Evolutionary conservation across 1,284 basidiomycete genomes (phyloP), one percentile per base, ranked within the genome.

Genomic region (Taiwanofungus camphoratus): DNA sequence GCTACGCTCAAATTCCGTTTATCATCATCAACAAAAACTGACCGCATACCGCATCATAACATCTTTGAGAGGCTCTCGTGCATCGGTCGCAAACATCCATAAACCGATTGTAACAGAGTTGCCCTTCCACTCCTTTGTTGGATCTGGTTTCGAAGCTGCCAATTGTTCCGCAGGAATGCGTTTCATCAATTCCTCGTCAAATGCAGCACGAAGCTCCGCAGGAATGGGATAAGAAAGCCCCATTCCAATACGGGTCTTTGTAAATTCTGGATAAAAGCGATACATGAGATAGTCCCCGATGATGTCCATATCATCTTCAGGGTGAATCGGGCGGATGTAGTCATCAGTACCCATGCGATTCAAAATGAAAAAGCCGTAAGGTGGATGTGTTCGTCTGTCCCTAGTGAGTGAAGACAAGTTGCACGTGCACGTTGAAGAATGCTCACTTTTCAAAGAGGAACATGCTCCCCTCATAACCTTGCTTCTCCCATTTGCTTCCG

Each of bases 301-400:
- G 12, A 79, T 66, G 42, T 82, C 76, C 49, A 92, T 69, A 49
- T 83, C 81, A 64, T 91, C 87, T 63, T 91, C 87, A 13, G 87
- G 82, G 51, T 82, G 81, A 34, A 94, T 67, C 30, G 77, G 75
- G 41, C 87, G 82, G 42, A 80, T 76, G 57, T 88, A 89, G 61
- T 92, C 91, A 39, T 88, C 82, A 60, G 80, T 81, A n/a, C 87
- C 88, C 58, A 86, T 79, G 36, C 91, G 80, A 60, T 94, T 94
- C 52, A 93, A 71, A 46, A 93, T 82, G 62, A 88, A 92, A 60
- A 92, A 82, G 8, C 89, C 90, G 59, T 92, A 91, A 29, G 79
- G 80, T 1, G 91, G 90, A 60, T 86, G 84, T 20, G 74, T 68
- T 43, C 77, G 69, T 53, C 80, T 82, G 53, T 7, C 33, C 29